Evolutionary conservation across 176 grass and related monocot species (phyloP), one percentile per base, ranked within the genome.

Genomic region (Pharus latifolius): DNA sequence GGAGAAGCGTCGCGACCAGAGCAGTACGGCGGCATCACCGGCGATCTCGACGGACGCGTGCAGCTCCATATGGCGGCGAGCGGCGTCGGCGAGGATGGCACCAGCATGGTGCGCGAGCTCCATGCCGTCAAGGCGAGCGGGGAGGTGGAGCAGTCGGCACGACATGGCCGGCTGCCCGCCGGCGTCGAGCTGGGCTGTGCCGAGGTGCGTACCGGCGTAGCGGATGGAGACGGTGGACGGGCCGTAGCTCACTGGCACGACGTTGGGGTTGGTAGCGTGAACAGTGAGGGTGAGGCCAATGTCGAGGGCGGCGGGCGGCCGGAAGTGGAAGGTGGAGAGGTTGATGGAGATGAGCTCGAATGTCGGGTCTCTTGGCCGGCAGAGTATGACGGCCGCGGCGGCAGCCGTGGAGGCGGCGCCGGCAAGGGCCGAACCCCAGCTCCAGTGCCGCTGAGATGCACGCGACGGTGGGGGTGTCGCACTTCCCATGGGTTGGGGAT

Each of bases 331-430:
- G 43, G 74, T 65, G 51, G 91, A 96, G 16, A 96, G 60, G 54
- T 51, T 56, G 58, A 96, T 85, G 65, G 91, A 96, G 84, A 96
- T 88, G 54, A 96, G 78, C 77, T 91, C 87, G 65, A 96, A 88
- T 6, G 42, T 84, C 5, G 91, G 80, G 78, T 91, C 85, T 10
- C 78, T 77, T 8, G 87, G 91, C 24, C 87, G 78, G 47, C 68
- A 83, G 27, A 73, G 62, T 45, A 70, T 3, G 34, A 79, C 78
- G 6, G 78, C 56, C 17, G 58, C 41, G 1, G 81, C 85, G 3
- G 81, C 78, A 0, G 78, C 76, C 14, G 84, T 80, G 4, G 81
- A 51, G 13, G 84, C 81, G 30, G 86, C 87, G 78, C 91, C 87
- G 1, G 69, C 70, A 1, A 91, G 63, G 48, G 84, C 87, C 31